Base-by-base conservation (phyloP, 163 green algal species). In the Trebouxia gelatinosa region DNA sequence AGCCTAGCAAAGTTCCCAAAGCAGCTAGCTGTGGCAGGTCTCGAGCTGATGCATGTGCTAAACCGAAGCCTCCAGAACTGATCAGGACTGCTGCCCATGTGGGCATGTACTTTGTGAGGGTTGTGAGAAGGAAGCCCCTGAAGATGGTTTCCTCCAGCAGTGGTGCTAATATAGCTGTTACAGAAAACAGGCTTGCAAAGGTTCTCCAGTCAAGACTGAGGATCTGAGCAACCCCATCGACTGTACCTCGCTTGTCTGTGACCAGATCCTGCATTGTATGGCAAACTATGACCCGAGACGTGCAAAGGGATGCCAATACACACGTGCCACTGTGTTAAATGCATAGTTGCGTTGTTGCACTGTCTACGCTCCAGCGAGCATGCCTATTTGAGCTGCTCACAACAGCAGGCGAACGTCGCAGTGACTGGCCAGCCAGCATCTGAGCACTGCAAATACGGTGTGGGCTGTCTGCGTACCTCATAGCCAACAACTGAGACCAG, bases 91-190 rank as follows among this genome's bases (percentile, higher is more conserved):
- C 94, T 5, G 79, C 80, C 54, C 74, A 71, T 26, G 62, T 76
- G 32, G 80, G 80, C 80, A 91, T 86, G 68, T 81, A 92, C 67
- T 92, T 92, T 26, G 89, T 94, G 40, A 97, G 80, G 4, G 86
- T 88, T 21, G 89, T 85, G 16, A 95, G 84, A 37, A 96, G 82
- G 82, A 96, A 96, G n/a, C 91, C 90, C 16, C 91, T 77, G 85
- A 96, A 96, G 32, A 96, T 87, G 26, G 86, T 92, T 80, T 98
- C 94, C 82, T 98, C 94, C 64, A 98, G 86, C 9, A 97, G 29
- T 0, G 94, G 94, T 23, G 94, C 94, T 64, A 97, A 82, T 17
- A 95, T 79, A 16, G 88, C 88, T 26, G 92, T 96, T 29, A 94
- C 90, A 28, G 82, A 31, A 46, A 97, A 80, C 28, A 97, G 87